A percentile compares a stretch with the other conserved stretches of the same genome.
Conservation (phyloP, 1,284 basidiomycete species). For the Tylopilus microsporus region DNA sequence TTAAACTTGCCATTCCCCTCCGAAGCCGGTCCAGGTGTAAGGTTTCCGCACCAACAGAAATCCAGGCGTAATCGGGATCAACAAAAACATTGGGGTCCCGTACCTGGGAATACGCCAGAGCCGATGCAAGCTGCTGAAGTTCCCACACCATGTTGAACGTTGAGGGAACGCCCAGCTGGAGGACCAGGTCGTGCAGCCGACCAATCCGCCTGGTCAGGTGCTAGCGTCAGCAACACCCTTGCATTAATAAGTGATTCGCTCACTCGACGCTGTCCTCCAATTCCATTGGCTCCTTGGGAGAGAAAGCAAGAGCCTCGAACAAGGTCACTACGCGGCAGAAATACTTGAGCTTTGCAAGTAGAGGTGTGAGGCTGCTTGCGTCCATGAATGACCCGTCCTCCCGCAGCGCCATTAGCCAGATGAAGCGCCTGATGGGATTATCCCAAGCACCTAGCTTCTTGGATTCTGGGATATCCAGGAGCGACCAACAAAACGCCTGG, state of each 20-base stretch:
- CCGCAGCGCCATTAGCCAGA: constrained; percentile 1
- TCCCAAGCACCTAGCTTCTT: not conserved
- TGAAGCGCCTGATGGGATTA: not conserved
- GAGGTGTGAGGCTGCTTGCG: not conserved
- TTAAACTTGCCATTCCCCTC: not conserved
- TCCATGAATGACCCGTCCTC: not conserved
- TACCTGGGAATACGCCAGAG: not conserved
- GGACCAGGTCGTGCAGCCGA: not conserved
- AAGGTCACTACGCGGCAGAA: not conserved
- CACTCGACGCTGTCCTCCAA: no score
- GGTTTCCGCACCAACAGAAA: not conserved
- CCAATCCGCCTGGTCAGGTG: not conserved
- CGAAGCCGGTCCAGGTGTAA: not conserved
- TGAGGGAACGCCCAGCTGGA: not conserved
- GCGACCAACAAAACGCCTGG: not conserved
- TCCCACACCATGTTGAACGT: not conserved
- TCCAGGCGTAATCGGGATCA: not conserved
- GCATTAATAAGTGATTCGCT: no score
- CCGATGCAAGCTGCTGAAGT: not conserved
- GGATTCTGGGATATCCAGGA: not conserved
- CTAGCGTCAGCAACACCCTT: no score
- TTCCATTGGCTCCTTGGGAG: not conserved
- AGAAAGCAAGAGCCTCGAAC: not conserved
- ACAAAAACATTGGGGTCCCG: not conserved
- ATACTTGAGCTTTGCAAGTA: constrained; percentile 2